Evolutionary conservation across 805 yeast species (phyloP), one percentile per base, ranked within the genome.

Genomic region (Spathaspora gorwiae): DNA sequence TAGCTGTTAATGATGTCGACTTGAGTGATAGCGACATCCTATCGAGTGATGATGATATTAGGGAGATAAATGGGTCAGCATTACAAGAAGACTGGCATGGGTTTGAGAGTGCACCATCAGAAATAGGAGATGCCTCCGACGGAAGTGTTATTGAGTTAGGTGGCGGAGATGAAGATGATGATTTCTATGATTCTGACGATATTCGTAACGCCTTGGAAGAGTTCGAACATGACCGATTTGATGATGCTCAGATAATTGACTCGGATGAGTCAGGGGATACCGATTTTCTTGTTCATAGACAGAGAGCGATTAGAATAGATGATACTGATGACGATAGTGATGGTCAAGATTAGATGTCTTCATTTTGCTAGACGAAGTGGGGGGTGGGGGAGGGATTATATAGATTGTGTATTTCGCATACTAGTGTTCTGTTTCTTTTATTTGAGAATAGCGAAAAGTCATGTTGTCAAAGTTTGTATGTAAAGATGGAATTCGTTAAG

Each of bases 191-290:
- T 39, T 49, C 49, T 33, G 57, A 45, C 9, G 64, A 57, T 41
- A 45, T 62, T 15, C 54, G 53, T 11, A 54, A 59, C 26, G 66
- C 68, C 1, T 45, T 63, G 24, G 57, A 63, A 24, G 56, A 51
- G 26, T 60, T 62, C 42, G 56, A 59, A 35, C 50, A 56, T 11
- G 52, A 49, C 14, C 47, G 41, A 14, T 54, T 49, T 24, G 49
- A 35, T 2, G 6, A 19, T 35, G 19, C 37, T n/a, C n/a, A 35
- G 37, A 9, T 10, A 4, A 9, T 29, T 29, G 32, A 29, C 12
- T 54, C 50, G 14, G 49, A 35, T 35, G 26, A 19, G 9, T 35
- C 37, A 9, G 37, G 6, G 13, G 13, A 10, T 12, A 10, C 32
- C 5, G 32, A 29, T 29, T 9, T 29, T 11, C 12, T 29, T 9